A percentile compares a stretch with the other conserved stretches of the same genome.
Evolutionary conservation across 169 alveolate genomes (phyloP).

Genomic region (Condylostoma magnum): DNA sequence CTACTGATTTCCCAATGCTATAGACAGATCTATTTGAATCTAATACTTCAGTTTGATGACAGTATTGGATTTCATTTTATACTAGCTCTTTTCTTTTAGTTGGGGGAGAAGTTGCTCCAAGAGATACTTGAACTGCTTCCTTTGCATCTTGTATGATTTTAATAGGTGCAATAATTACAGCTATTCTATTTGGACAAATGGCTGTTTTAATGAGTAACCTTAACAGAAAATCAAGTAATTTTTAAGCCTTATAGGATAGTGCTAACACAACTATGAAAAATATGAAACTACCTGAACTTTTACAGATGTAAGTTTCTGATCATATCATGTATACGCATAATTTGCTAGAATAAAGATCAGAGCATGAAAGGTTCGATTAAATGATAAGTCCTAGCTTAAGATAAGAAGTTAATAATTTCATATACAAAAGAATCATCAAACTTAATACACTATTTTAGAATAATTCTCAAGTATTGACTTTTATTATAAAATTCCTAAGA

Average conservation of each 20-base stretch:
- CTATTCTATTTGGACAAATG: slow-evolving; percentile 38
- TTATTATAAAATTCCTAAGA: background rate
- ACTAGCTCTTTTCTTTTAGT: slow-evolving; percentile 19
- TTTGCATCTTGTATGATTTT: background rate
- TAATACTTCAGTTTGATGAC: background rate
- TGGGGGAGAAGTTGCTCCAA: slow-evolving; percentile 36
- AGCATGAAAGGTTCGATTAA: background rate
- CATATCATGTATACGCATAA: slow-evolving; percentile 27
- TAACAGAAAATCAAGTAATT: background rate
- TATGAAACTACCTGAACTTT: slow-evolving; percentile 32
- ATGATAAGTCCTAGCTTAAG: background rate
- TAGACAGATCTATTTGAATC: slow-evolving; percentile 11
- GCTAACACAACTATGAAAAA: slow-evolving; percentile 50
- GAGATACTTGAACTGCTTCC: background rate
- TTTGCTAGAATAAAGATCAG: background rate
- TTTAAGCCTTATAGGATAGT: slow-evolving; percentile 28
- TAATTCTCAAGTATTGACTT: slow-evolving; percentile 7
- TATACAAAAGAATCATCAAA: slow-evolving; percentile 2
- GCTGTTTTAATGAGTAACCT: slow-evolving; percentile 32
- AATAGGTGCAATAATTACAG: slow-evolving; percentile 30
- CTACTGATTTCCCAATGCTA: too few relatives aligned
- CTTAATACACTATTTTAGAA: slow-evolving; percentile 8
- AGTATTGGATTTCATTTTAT: slow-evolving; percentile 37
- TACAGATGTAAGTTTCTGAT: slow-evolving; percentile 9
- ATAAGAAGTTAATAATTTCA: slow-evolving; percentile 2